Conservation (phyloP, 129 eudicot species). For the Daucus carota region DNA sequence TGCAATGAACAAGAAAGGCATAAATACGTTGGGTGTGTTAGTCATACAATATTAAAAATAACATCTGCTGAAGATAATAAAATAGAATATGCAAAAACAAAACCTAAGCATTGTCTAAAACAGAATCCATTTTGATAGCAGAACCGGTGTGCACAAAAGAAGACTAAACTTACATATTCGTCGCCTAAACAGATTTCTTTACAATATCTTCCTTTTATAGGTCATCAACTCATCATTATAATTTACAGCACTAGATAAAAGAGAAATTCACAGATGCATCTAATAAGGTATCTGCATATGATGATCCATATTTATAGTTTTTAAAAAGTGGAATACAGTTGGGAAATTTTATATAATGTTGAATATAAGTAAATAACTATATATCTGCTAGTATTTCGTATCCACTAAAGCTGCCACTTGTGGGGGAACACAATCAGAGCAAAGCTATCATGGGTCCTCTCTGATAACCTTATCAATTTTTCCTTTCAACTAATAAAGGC, state of each 20-base stretch:
- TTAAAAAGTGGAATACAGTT: not conserved
- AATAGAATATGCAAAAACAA: not conserved
- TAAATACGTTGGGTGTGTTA: not conserved
- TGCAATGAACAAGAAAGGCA: not conserved
- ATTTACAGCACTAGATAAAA: not conserved
- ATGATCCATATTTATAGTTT: not conserved
- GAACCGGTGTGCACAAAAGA: not conserved
- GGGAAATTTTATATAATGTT: not conserved
- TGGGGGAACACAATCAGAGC: not conserved
- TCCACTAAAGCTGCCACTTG: not conserved
- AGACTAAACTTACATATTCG: not conserved
- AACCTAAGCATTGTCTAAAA: not conserved
- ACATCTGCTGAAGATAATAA: not conserved
- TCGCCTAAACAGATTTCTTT: not conserved
- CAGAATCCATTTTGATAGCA: not conserved
- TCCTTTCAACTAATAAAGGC: slow-evolving; percentile 7
- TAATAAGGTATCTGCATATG: not conserved
- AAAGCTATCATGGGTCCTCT: not conserved
- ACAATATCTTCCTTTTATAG: not conserved
- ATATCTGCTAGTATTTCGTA: not conserved
- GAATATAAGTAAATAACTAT: not conserved
- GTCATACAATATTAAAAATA: not conserved
- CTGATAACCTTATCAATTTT: not conserved
- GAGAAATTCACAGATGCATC: not conserved
- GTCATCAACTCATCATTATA: not conserved